phyloP scores from a whole-genome alignment of 1,139 yeast species.

The Geotrichum phurueaensis region DNA sequence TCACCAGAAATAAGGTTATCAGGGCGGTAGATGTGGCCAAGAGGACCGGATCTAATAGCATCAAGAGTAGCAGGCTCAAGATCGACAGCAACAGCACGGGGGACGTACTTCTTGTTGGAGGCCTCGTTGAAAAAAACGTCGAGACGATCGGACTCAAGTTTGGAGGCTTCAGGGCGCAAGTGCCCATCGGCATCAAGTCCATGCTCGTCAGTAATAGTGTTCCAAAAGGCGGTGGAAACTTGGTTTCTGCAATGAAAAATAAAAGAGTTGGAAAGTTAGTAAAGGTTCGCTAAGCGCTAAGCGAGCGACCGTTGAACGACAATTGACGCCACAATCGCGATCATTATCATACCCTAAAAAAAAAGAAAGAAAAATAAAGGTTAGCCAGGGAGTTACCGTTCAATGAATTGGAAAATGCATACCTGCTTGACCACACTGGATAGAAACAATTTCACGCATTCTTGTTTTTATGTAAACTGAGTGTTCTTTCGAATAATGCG shows the following conservation, averaged over 20 bases:
- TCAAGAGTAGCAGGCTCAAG: conserved; percentile 45
- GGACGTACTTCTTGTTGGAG: conserved; percentile 40
- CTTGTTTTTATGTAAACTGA: background rate
- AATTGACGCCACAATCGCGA: background rate
- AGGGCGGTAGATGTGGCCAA: conserved; percentile 43
- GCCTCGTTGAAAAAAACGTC: conserved; percentile 36
- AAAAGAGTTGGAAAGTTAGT: background rate
- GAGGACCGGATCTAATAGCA: conserved; percentile 39
- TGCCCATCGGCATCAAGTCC: conserved; percentile 54
- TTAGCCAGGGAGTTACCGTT: too few species aligned
- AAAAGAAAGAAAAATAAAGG: background rate
- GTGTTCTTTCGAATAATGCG: background rate
- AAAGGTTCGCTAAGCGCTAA: background rate
- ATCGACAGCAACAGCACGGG: conserved; percentile 44
- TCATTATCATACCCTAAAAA: conserved; percentile 16
- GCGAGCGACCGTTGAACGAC: background rate
- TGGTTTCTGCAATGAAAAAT: conserved; percentile 45
- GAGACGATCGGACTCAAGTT: conserved; percentile 27
- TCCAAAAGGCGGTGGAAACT: conserved; percentile 67
- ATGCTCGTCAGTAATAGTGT: conserved; percentile 60
- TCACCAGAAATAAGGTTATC: conserved; percentile 43
- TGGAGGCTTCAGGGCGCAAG: conserved; percentile 18
- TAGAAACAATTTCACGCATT: conserved; percentile 42
- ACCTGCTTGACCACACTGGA: conserved; percentile 44
- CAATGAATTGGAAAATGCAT: conserved; percentile 27